Percentiles rank a stretch among this genome's conserved stretches.
Evolutionary conservation across 2,329 filamentous ascomycete species (phyloP).

Genomic region (Fusarium lateritium): DNA sequence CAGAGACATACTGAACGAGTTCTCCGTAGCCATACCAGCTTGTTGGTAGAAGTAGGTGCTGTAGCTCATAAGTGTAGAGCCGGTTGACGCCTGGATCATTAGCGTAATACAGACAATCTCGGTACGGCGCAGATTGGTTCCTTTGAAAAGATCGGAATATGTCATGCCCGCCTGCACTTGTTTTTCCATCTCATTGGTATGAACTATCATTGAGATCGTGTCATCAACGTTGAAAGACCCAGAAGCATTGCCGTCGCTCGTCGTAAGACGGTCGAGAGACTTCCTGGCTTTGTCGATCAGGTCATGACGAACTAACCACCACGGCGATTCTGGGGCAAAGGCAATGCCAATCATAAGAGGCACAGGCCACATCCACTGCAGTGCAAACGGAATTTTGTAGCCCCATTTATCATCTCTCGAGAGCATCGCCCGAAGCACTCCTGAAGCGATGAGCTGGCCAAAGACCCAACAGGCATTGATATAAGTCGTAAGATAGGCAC

Average conservation of each 20-base stretch:
- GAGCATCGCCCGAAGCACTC: slow-evolving; percentile 34
- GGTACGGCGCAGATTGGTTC: slow-evolving; percentile 57
- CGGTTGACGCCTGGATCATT: not conserved
- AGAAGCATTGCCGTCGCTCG: no score
- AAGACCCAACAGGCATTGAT: slow-evolving; percentile 61
- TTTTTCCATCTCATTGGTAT: slow-evolving; percentile 54
- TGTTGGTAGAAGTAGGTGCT: slow-evolving; percentile 5
- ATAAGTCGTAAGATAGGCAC: slow-evolving; percentile 58
- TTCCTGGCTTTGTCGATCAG: slow-evolving; percentile 44
- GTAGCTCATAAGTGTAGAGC: not conserved
- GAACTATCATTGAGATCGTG: slow-evolving; percentile 57
- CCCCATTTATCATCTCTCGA: slow-evolving; percentile 46
- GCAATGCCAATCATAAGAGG: slow-evolving; percentile 36
- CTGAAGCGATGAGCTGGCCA: slow-evolving; percentile 57
- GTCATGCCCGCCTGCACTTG: slow-evolving; percentile 52
- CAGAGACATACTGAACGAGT: not conserved
- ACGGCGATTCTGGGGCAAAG: slow-evolving; percentile 54
- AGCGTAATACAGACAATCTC: slow-evolving; percentile 56
- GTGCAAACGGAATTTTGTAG: slow-evolving; percentile 55
- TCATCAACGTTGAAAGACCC: not conserved
- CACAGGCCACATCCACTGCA: slow-evolving; percentile 56
- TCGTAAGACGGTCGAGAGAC: slow-evolving; percentile 34
- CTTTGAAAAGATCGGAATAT: slow-evolving; percentile 61
- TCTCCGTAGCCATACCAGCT: not conserved
- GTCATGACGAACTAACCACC: slow-evolving; percentile 51